Evolutionary conservation across 2,329 filamentous ascomycete species (phyloP).

Genomic region (Stachybotrys elegans): DNA sequence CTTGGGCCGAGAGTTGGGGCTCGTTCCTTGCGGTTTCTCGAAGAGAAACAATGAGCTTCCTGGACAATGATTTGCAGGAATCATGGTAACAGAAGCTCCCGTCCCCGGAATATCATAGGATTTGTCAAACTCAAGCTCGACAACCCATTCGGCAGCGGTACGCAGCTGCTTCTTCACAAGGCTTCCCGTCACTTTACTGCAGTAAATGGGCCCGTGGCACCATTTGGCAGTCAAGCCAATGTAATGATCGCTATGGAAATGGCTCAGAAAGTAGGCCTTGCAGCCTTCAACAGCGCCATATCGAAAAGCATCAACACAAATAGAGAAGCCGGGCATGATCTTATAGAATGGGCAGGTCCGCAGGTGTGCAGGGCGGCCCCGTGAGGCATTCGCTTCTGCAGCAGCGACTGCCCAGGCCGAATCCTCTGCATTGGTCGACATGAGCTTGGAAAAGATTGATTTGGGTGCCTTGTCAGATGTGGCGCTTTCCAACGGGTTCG

Average conservation of each 20-base stretch:
- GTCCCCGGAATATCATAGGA: slow-evolving; percentile 75
- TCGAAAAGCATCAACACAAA: slow-evolving; percentile 92
- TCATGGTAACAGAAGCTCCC: slow-evolving; percentile 86
- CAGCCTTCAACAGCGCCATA: slow-evolving; percentile 92
- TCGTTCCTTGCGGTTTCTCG: slow-evolving; percentile 66
- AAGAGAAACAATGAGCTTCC: slow-evolving; percentile 93
- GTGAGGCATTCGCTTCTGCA: slow-evolving; percentile 68
- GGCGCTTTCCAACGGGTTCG: slow-evolving; percentile 66
- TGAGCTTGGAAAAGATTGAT: slow-evolving; percentile 87
- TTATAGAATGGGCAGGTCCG: slow-evolving; percentile 98
- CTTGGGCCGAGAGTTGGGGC: slow-evolving; percentile 57
- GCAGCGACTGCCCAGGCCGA: slow-evolving; percentile 85
- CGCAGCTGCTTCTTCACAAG: slow-evolving; percentile 80
- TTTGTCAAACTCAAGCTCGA: slow-evolving; percentile 80
- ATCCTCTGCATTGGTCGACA: slow-evolving; percentile 89
- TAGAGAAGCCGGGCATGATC: slow-evolving; percentile 86
- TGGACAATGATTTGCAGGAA: slow-evolving; percentile 93
- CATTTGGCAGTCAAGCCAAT: slow-evolving; percentile 83
- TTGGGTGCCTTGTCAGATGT: slow-evolving; percentile 28
- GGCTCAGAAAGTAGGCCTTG: slow-evolving; percentile 91
- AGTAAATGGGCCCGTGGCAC: slow-evolving; percentile 94
- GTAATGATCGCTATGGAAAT: slow-evolving; percentile 98
- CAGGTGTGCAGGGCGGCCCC: slow-evolving; percentile 81
- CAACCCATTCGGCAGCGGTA: slow-evolving; percentile 80
- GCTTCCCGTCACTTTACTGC: slow-evolving; percentile 87